Evolutionary conservation across 371 early-diverging fungal genomes (phyloP).

Genomic region (Nosema granulosis): DNA sequence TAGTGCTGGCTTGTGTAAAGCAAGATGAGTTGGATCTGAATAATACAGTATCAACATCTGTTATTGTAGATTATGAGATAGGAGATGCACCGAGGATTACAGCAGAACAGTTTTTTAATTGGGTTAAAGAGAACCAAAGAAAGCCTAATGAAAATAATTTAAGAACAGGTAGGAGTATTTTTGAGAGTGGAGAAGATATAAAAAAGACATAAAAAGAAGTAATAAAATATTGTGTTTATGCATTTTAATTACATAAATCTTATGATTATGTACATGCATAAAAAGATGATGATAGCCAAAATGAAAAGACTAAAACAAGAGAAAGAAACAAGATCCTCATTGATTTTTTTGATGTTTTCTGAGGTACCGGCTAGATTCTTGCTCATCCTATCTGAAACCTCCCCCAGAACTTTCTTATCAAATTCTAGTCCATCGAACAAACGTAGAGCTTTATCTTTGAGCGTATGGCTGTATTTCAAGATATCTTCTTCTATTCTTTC

Average conservation of each 20-base stretch:
- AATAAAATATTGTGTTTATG: constrained; percentile 9
- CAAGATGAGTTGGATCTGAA: constrained; percentile 22
- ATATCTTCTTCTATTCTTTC: constrained; percentile 40
- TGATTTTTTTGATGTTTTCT: constrained; percentile 21
- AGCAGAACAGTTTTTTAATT: constrained; percentile 26
- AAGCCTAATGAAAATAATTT: background rate
- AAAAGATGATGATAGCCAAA: constrained; percentile 5
- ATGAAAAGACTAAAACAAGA: background rate
- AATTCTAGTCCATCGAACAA: constrained; percentile 18
- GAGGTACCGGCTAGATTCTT: constrained; percentile 30
- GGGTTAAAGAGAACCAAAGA: background rate
- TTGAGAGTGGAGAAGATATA: constrained; percentile 21
- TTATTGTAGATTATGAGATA: background rate
- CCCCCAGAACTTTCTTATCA: constrained; percentile 19
- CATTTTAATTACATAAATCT: constrained; percentile 34
- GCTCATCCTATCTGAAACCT: constrained; percentile 28
- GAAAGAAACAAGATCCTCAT: background rate
- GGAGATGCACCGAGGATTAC: constrained; percentile 25
- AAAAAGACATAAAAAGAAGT: constrained; percentile 13
- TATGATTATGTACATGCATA: constrained; percentile 36
- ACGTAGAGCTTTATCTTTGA: constrained; percentile 20
- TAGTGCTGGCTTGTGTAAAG: constrained; percentile 6
- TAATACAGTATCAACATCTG: background rate
- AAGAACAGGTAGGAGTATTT: constrained; percentile 10
- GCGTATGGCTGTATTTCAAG: constrained; percentile 4